Evolutionary conservation across 2,329 filamentous ascomycete species (phyloP), one percentile per base, ranked within the genome.

Genomic region (Knufia fluminis): DNA sequence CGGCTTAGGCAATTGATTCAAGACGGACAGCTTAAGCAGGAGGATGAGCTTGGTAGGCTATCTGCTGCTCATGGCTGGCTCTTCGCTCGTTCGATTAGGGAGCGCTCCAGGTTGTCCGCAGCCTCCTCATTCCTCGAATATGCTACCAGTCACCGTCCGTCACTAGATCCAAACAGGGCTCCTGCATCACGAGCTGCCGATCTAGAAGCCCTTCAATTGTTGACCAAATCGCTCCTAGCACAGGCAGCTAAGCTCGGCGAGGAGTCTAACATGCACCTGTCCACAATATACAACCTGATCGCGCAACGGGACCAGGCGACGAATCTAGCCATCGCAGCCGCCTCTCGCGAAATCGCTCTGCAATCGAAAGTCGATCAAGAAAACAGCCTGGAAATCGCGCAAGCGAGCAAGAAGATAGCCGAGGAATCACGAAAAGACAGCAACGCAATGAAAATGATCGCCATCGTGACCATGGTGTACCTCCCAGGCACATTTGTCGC

Each of bases 401-500:
- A 8, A 17, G 16, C 35, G 7, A 38, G 14, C 16, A 38, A 38
- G 17, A 38, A 19, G 17, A 38, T 38, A 6, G 35, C 35, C 17
- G 14, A 38, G 17, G 35, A 38, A 38, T n/a, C 40, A 10, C 4
- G 20, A 4, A 22, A 19, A 12, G 40, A 43, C 40, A 23, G 19
- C 20, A 23, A n/a, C 19, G 17, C 40, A 4, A 43, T 43, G 40
- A 43, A 43, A 16, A 43, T 43, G 19, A 22, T 43, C 20, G 40
- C 40, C 40, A 26, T 26, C 23, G 40, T 43, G 40, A 43, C 40
- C 16, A 26, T 57, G 19, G 20, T 57, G 14, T 57, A 54, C 24
- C 43, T 57, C 12, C 54, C 54, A 1, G 51, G 50, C 4, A 57
- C 54, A 2, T 55, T 57, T 44, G 49, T 57, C 16, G 52, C 54